Base-by-base conservation (phyloP, 2,329 filamentous ascomycete species). In the Ilyonectria mors-panacis region DNA sequence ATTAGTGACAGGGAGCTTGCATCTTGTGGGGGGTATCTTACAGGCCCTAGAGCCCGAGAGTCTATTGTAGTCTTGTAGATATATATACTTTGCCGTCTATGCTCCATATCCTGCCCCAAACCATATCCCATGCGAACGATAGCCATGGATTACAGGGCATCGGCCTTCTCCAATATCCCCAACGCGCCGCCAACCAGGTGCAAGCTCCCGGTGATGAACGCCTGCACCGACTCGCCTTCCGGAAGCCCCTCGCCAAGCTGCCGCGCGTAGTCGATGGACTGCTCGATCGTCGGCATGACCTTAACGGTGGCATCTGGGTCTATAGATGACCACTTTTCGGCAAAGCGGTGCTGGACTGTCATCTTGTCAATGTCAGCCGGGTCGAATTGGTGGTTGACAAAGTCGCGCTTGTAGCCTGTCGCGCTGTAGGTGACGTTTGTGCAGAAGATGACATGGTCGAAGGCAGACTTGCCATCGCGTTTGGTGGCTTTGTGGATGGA, bases 1-100 rank as follows among this genome's bases (percentile, higher is more conserved):
- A 0, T 82, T 97, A 61, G 91, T 94, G 10, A 97, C 94, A 15
- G 94, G 94, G 2, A 97, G 94, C 78, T 82, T 97, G 76, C 92
- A 97, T 84, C 85, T 97, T 44, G 94, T 95, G 1, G 94, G 94
- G 8, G 93, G 92, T 12, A 84, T 94, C 51, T 83, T 97, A 59
- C 91, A 93, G 78, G 90, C 93, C 1, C 80, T 97, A 65, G 93
- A 85, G 74, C 83, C 84, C 9, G 80, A 81, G 13, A 74, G 73
- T 63, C 73, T 80, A 70, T 75, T 79, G 45, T 84, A 75, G 72
- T 42, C 6, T n/a, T 42, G 54, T 12, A 28, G 42, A 12, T 42
- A n/a, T 28, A 54, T 44, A 47, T 69, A 33, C 33, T 44, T 48
- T 60, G 37, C 37, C 47, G 57, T 61, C 39, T 66, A 63, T 58